Evolutionary conservation across 1,284 basidiomycete genomes (phyloP), one percentile per base, ranked within the genome.

Genomic region (Pyrrhoderma lamaoense): DNA sequence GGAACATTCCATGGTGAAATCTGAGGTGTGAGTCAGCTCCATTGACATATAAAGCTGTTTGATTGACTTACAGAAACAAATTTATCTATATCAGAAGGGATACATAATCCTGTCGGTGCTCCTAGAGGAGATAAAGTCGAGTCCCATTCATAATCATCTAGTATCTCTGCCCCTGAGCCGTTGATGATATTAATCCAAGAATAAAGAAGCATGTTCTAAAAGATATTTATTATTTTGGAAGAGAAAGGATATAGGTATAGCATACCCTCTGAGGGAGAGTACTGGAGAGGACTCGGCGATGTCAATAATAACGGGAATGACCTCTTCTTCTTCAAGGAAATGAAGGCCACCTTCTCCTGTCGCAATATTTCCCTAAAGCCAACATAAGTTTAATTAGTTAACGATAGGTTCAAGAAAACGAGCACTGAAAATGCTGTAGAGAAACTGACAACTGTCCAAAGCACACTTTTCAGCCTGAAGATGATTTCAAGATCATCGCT

Each of bases 191-290:
- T 36, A 92, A 72, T 0, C 94, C 94, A 7, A 99, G 74, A 3
- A 95, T 90, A 62, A 93, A 98, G 72, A 95, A 99, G 62, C 93
- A 96, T 1, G 96, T 98, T 3, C 93, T 95, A 58, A 3, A 53
- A 27, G 42, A 21, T 37, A 55, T 42, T 60, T 58, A 22, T 56
- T 27, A 11, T 21, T 51, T 3, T 53, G 39, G 42, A 9, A 44
- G 38, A 42, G 9, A 46, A 42, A 58, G 14, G n/a, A 21, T 44
- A 42, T 21, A 11, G 45, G 16, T 13, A 4, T 13, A 44, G 61
- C 87, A 61, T 62, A 95, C 93, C 96, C 96, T 72, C 93, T 77
- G 16, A 99, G 82, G 3, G 94, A 96, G 38, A 96, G 79, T 49
- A 98, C 87, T 1, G 78, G 76, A 2, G 94, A 97, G 52, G 82